Conservation (phyloP, 2,329 filamentous ascomycete species). For the Ceratocystis cacaofunesta region DNA sequence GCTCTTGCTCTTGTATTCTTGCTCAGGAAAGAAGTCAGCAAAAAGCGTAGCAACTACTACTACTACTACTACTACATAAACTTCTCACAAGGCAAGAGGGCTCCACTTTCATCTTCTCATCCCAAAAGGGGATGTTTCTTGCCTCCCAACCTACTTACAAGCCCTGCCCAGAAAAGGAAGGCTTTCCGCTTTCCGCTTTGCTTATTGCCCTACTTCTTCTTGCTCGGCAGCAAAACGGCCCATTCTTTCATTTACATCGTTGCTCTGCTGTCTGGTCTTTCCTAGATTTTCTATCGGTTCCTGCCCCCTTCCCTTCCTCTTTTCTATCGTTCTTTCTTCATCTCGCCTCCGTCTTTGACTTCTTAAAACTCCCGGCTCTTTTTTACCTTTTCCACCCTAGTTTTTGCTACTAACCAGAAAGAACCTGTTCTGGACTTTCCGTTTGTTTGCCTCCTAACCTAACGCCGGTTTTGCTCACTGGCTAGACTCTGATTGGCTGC, state of each 20-base stretch:
- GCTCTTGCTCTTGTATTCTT: neutral
- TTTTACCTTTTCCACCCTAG: neutral
- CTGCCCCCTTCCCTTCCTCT: neutral
- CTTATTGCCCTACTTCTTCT: slow-evolving; percentile 7
- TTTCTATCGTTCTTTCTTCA: neutral
- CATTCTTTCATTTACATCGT: slow-evolving; percentile 9
- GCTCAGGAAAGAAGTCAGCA: neutral
- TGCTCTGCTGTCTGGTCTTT: slow-evolving; percentile 4
- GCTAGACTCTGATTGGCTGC: neutral
- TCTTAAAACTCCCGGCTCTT: neutral
- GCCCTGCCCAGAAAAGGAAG: neutral
- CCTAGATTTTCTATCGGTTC: neutral
- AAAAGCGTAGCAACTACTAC: neutral
- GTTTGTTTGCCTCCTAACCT: neutral
- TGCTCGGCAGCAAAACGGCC: neutral
- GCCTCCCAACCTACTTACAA: neutral
- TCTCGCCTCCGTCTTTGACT: slow-evolving; percentile 8
- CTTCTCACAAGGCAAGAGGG: neutral
- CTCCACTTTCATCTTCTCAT: neutral
- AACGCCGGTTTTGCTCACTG: neutral
- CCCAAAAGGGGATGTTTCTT: neutral
- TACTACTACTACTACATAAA: neutral
- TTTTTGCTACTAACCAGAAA: neutral
- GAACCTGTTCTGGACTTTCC: neutral
- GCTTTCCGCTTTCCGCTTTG: neutral